Evolutionary conservation across 1,139 yeast genomes (phyloP).

Genomic region (Suhomyces maxii): DNA sequence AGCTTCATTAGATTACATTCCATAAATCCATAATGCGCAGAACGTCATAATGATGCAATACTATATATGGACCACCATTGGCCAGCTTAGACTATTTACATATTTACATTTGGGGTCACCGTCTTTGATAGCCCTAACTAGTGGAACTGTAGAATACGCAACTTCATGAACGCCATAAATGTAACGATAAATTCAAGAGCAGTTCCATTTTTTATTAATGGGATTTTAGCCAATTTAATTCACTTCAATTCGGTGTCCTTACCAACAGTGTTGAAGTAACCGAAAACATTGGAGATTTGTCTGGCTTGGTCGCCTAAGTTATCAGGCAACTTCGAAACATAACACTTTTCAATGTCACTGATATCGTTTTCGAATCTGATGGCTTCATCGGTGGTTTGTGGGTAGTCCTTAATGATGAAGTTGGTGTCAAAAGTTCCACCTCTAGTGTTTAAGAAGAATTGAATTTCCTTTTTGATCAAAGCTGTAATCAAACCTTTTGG

Average conservation of each 20-base stretch:
- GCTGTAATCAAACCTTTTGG: constrained; percentile 64
- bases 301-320: constrained; percentile 30
- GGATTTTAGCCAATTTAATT: too few species aligned
- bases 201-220: too few species aligned
- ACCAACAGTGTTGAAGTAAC: constrained; percentile 61
- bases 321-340: constrained; percentile 26
- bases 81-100: not conserved
- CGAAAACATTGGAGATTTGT: constrained; percentile 43
- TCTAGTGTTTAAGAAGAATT: constrained; percentile 38
- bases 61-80: not conserved
- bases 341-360: constrained; percentile 43
- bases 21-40: too few species aligned
- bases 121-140: not conserved
- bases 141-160: constrained; percentile 1
- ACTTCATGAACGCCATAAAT: too few species aligned
- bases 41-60: not conserved
- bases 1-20: too few species aligned
- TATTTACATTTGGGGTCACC: not conserved
- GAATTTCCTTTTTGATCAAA: constrained; percentile 49
- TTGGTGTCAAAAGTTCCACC: constrained; percentile 46
- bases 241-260: constrained; percentile 31
- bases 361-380: constrained; percentile 61
- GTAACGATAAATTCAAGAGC: too few species aligned
- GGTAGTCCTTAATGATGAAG: constrained; percentile 53
- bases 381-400: constrained; percentile 60